Evolutionary conservation across 179 eudicot genomes (phyloP), one percentile per base, ranked within the genome.

Genomic region (Carnegiea gigantea): DNA sequence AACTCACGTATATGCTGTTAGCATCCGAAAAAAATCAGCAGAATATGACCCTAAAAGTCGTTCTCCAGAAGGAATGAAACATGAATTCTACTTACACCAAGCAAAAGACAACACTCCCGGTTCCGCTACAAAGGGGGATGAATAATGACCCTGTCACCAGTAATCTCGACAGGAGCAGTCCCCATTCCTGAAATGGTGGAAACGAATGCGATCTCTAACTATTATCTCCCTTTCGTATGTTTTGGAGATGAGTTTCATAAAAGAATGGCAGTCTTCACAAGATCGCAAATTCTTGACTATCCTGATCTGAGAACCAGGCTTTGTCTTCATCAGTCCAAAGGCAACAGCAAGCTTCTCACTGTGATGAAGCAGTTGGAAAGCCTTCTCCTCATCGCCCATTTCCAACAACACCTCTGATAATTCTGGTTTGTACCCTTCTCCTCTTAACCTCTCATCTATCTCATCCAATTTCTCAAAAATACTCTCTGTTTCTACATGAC

Each of bases 311-410:
- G 86, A 86, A 11, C 80, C 86, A 2, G 84, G 81, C 46, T 77
- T 78, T 8, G 82, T 84, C 77, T 82, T 86, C 49, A 88, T 84
- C 75, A 88, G 65, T 80, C 90, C 88, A 59, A 80, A 84, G 30
- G 87, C 79, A 80, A 86, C 83, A 54, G 88, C 90, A 62, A 88
- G 90, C 77, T 88, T 88, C 77, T 88, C 90, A 14, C 90, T 88
- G 44, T 88, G 90, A 85, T 88, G 88, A 53, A 84, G 86, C 79
- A 86, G 48, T 76, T 86, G 87, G 28, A 57, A 82, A 54, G 88
- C 90, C 81, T 88, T 88, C 78, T 88, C 88, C 12, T 84, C 90
- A 65, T 88, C 84, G 43, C 86, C 88, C 51, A 88, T 83, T 40
- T 86, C 86, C 44, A 84, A 88, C 81, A 84, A 80, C n/a, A 84